A percentile compares a stretch with the other conserved stretches of the same genome.
These are phyloP conservation scores for Sistotremastrum niveocremeum DNA, from an alignment of 768 basidiomycete genomes.

Conservation along the genomic window DNA sequence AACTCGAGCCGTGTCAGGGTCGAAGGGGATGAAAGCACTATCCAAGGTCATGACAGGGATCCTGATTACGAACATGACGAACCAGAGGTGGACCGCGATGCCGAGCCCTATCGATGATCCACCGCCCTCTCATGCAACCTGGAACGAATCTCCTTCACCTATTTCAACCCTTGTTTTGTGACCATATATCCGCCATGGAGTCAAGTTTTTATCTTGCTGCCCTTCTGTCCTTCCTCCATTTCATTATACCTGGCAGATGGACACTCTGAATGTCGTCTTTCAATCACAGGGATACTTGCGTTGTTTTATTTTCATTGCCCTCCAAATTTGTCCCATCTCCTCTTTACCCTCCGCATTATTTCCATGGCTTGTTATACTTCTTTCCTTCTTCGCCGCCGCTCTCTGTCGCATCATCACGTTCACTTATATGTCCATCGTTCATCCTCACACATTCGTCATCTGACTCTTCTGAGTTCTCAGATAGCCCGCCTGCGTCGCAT, in stretches of 20 bases:
- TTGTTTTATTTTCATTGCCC: constrained; percentile 11
- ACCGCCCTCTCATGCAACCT: constrained; percentile 30
- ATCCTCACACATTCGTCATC: too few relatives aligned
- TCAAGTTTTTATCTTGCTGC: too few relatives aligned
- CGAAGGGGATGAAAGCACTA: constrained; percentile 20
- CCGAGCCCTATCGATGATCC: constrained; percentile 40
- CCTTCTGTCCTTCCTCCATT: too few relatives aligned
- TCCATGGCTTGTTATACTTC: too few relatives aligned
- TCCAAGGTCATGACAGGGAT: neutral
- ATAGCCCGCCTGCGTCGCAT: too few relatives aligned
- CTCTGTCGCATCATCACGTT: too few relatives aligned
- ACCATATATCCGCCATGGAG: too few relatives aligned
- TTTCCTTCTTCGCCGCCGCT: too few relatives aligned
- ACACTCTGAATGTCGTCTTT: too few relatives aligned
- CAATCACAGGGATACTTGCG: constrained; percentile 16
- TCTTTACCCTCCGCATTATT: constrained; percentile 13
- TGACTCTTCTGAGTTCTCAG: too few relatives aligned
- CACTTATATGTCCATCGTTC: too few relatives aligned
- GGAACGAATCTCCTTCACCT: constrained; percentile 14
- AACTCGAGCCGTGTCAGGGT: constrained; percentile 67
- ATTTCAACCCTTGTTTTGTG: constrained; percentile 7
- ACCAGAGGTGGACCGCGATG: constrained; percentile 16
- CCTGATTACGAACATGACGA: neutral
- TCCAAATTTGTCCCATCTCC: constrained; percentile 17
- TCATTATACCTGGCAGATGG: too few relatives aligned